Evolutionary conservation across 106 monocot genomes (phyloP), one percentile per base, ranked within the genome.

Genomic region (Dendrobium nobile): DNA sequence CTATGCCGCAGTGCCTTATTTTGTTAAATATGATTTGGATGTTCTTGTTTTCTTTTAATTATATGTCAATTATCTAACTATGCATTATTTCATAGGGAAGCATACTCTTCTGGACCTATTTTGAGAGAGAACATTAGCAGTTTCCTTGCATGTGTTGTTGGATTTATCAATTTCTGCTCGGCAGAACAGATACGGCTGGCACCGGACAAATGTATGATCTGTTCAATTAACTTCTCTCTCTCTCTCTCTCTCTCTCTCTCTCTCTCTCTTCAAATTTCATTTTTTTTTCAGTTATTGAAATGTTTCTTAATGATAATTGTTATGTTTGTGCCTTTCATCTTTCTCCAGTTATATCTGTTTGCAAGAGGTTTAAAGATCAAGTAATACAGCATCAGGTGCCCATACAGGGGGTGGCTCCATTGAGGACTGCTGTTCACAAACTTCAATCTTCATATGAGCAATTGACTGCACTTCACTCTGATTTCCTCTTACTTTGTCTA

Each of bases 401-500:
- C 1, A 88, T 95, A 9, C 85, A 80, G 48, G 98, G 92, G 75
- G 85, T 99, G 59, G 88, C 85, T 73, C 98, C 98, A 7, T 84
- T 99, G 61, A 81, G 89, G 83, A 86, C 88, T 48, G 98, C 98
- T 56, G 68, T 95, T 72, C 84, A 80, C 51, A 99, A 99, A 82
- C 84, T 99, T 56, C 95, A 88, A 77, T 67, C 75, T 65, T 93
- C 93, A 0, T 77, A 91, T 45, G 93, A 99, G 80, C 92, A 93
- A 42, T 86, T 99, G 85, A 99, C 89, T 40, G 6, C 89, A 54
- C 81, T 99, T 74, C 98, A 99, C 87, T 72, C 98, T 43, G 98
- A 99, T 72, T 99, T 88, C 82, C 91, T 99, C 77, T 87, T 93
- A 58, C 89, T 99, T 51, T 99, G 98, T 86, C 72, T 99, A 58